Evolutionary conservation across 495 filamentous ascomycete genomes (phyloP).

Genomic region (Aspergillus bertholletiae): DNA sequence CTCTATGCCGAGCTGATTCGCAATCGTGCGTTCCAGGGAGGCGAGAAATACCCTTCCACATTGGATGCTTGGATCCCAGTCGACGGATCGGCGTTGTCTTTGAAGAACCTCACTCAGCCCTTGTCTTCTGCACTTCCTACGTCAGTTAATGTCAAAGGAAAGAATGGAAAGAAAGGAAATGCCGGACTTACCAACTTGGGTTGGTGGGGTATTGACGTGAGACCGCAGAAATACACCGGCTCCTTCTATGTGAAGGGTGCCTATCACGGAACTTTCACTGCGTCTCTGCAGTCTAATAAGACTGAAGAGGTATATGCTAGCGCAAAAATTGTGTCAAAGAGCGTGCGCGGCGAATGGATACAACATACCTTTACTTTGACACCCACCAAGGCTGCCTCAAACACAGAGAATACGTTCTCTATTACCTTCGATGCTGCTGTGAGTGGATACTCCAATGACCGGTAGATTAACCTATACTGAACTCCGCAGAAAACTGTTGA

Average conservation of each 20-base stretch:
- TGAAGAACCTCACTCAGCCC: constrained; percentile 51
- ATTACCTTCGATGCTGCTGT: constrained; percentile 54
- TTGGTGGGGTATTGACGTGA: constrained; percentile 62
- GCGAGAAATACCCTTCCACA: constrained; percentile 35
- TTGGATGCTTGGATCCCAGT: constrained; percentile 54
- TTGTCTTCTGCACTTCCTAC: constrained; percentile 58
- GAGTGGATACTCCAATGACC: neutral
- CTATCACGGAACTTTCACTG: constrained; percentile 28
- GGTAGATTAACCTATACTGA: neutral
- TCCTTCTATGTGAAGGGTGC: constrained; percentile 56
- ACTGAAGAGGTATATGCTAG: constrained; percentile 30
- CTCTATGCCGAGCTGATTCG: constrained; percentile 71
- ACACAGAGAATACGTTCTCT: constrained; percentile 61
- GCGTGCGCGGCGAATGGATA: constrained; percentile 22
- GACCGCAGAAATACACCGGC: constrained; percentile 46
- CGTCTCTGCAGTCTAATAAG: constrained; percentile 23
- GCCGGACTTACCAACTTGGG: constrained; percentile 57
- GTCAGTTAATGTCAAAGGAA: constrained; percentile 58
- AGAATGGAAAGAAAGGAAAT: constrained; percentile 30
- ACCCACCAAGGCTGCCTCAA: constrained; percentile 41
- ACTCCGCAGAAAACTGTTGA: constrained; percentile 30
- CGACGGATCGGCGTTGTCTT: constrained; percentile 44
- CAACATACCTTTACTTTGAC: constrained; percentile 34
- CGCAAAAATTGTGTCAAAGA: constrained; percentile 23
- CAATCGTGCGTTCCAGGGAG: constrained; percentile 68